Conservation (phyloP, 495 filamentous ascomycete species). For the Neurospora sp. region DNA sequence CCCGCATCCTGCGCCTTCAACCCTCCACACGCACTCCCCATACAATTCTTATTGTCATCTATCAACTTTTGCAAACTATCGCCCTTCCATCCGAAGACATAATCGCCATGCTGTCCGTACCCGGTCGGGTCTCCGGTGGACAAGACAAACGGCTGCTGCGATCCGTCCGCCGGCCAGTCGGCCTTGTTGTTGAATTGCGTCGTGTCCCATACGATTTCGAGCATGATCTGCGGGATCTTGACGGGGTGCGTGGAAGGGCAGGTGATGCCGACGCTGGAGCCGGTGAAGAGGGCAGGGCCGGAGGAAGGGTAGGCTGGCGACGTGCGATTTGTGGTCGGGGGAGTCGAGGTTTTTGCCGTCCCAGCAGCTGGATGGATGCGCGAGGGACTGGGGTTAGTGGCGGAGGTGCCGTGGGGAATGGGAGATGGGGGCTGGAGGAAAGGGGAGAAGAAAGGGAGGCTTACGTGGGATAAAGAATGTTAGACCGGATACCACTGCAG, state of each 20-base stretch:
- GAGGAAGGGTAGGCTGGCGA: slow-evolving; percentile 51
- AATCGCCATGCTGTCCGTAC: slow-evolving; percentile 10
- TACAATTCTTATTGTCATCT: slow-evolving; percentile 16
- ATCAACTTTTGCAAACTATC: slow-evolving; percentile 10
- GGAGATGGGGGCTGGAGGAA: no score
- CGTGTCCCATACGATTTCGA: slow-evolving; percentile 13
- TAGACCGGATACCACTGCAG: slow-evolving; percentile 30
- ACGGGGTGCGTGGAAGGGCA: slow-evolving; percentile 9
- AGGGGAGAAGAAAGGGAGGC: slow-evolving; percentile 24
- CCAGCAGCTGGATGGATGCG: slow-evolving; percentile 31
- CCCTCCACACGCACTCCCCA: slow-evolving; percentile 21
- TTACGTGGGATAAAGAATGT: slow-evolving; percentile 33
- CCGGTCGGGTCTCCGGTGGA: slow-evolving; percentile 6
- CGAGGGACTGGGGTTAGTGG: no score
- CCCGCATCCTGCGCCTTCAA: slow-evolving; percentile 28
- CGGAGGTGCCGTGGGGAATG: no score
- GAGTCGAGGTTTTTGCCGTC: slow-evolving; percentile 46
- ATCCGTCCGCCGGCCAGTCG: slow-evolving; percentile 7
- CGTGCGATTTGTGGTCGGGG: slow-evolving; percentile 53
- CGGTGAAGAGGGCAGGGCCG: slow-evolving; percentile 11
- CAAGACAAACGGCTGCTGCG: slow-evolving; percentile 5
- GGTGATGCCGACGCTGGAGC: neutral
- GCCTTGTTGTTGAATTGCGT: slow-evolving; percentile 10
- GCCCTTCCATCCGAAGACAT: slow-evolving; percentile 10
- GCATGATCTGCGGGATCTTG: slow-evolving; percentile 11